Base-by-base conservation (phyloP, 306 rosid species). In the Quercus parvula region DNA sequence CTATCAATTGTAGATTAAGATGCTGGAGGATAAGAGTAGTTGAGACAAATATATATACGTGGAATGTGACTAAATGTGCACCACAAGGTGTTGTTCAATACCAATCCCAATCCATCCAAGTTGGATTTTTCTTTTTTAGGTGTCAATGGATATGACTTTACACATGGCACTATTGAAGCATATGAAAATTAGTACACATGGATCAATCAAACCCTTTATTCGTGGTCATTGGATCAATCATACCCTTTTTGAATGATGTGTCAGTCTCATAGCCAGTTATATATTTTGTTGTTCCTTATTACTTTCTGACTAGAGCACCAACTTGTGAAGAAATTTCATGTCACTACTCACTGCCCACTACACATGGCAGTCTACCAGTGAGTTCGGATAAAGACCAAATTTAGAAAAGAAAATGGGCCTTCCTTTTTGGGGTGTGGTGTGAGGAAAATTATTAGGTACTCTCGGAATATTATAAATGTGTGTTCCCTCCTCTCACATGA, bases 141-240 rank as follows among this genome's bases (percentile, higher is more conserved):
- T 44, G 25, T 35, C 44, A 6, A 82, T 82, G 94, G 90, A 85
- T 89, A 86, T 61, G 77, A n/a, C 77, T 78, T 84, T 77, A 75
- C 87, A 75, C 75, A 63, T 81, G 92, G 87, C 84, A 67, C 22
- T 33, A 58, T 71, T 19, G 58, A 51, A 82, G 67, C 59, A 30
- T 66, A 17, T 54, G 81, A 81, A 70, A 75, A 44, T 62, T 30
- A 62, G n/a, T 33, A 15, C 13, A 33, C 71, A 5, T 24, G 25
- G 11, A 27, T 41, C 3, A 8, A 38, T 7, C 46, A 38, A 38
- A 38, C 11, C 79, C 86, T 61, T 75, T 75, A 31, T 75, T 77
- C 57, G 79, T 33, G 80, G 80, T 51, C 56, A 25, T 51, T 62
- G 88, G 75, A 85, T 79, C 78, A 73, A 81, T 66, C 84, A 59